Evolutionary conservation across 352 stramenopile species (phyloP), one percentile per base, ranked within the genome.

Genomic region (Thalassiosira livingstoniorum): DNA sequence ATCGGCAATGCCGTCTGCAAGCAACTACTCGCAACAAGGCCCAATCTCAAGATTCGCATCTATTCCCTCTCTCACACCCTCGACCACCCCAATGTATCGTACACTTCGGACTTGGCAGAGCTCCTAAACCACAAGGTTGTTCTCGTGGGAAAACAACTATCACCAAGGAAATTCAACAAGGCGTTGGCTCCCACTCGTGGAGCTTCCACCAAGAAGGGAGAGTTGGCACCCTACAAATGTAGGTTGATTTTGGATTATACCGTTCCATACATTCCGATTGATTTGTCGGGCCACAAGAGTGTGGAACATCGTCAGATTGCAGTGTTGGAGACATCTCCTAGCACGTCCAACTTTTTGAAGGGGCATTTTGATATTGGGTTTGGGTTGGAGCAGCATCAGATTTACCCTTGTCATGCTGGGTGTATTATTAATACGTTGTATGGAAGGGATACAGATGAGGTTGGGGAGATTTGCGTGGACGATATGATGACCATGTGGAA

Each of bases 11-110:
- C 87, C 11, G 87, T 92, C 0, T 92, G 87, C 67, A 78, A 87
- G n/a, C 70, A 88, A 11, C 69, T 92, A 13, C 66, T 86, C 2
- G 63, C 63, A 2, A 78, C 60, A 15, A 65, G 77, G 21, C 87
- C 87, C 13, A 80, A 90, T 21, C 47, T 92, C 25, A 92, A 92
- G 73, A 92, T 92, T 72, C 61, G 77, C 43, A 90, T 92, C n/a
- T 90, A 87, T 35, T 92, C 87, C 2, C 35, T 80, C 1, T 89
- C 82, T 31, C 81, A 86, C 34, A 82, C 70, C 18, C 54, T 92
- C 43, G 69, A 90, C 27, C 87, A 92, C 78, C 87, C 87, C 15
- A 92, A 92, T 62, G 86, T 92, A 27, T 81, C 74, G 0, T 92
- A 92, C 58, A 88, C 87, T n/a, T 87, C 75, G 2, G 77, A 92